phyloP scores from a whole-genome alignment of 106 monocot species.

The Narthecium ossifragum region DNA sequence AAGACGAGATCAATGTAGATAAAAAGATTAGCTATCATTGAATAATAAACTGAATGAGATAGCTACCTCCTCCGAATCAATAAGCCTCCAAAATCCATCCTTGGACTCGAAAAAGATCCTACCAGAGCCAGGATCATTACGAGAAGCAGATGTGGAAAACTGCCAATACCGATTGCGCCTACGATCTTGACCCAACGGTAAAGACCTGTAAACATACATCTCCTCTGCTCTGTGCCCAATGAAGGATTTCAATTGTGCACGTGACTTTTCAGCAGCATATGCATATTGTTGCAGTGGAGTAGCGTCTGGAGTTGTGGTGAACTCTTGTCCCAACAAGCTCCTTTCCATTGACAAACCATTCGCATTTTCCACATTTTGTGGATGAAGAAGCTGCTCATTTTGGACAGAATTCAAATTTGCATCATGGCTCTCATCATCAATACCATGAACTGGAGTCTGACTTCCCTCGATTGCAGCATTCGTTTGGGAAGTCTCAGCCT shows the following conservation, averaged over 20 bases:
- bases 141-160: conserved; percentile 86
- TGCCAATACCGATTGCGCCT: conserved; percentile 95
- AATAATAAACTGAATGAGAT: not conserved
- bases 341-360: conserved; percentile 33
- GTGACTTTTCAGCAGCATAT: conserved; percentile 68
- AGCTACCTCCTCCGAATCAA: conserved; percentile 94
- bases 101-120: conserved; percentile 94
- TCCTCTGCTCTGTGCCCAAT: conserved; percentile 95
- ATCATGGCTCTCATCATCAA: conserved; percentile 34
- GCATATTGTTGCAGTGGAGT: conserved; percentile 49
- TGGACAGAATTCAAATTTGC: conserved; percentile 25
- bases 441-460: conserved; percentile 28
- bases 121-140: conserved; percentile 81
- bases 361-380: conserved; percentile 19
- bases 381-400: conserved; percentile 33
- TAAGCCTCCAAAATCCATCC: conserved; percentile 84
- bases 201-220: conserved; percentile 81
- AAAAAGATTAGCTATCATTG: not conserved
- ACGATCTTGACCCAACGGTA: conserved; percentile 95
- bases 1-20: not conserved
- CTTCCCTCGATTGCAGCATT: conserved; percentile 30
- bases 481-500: conserved; percentile 38
- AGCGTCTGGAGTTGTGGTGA: conserved; percentile 32
- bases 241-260: conserved; percentile 74
- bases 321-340: conserved; percentile 48